Conservation (phyloP, 169 alveolate genomes). For the Plasmodium falciparum region DNA sequence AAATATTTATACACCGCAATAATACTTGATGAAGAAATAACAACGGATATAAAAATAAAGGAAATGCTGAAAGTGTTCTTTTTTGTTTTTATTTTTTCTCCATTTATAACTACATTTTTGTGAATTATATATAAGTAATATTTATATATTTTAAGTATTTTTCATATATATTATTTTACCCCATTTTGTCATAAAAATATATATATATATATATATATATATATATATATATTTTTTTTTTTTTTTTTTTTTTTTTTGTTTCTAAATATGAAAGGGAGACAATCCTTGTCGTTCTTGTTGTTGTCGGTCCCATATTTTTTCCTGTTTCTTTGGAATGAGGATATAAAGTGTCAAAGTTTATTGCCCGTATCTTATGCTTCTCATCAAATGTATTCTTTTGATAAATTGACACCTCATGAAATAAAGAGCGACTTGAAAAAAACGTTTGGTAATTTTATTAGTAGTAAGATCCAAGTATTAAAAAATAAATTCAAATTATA, state of each 20-base stretch:
- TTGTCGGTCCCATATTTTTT: conserved; percentile 2
- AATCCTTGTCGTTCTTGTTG: background rate
- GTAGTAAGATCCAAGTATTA: conserved; percentile 33
- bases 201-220: background rate
- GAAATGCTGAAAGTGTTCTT: background rate
- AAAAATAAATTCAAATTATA: conserved; percentile 19
- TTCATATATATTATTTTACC: too few species aligned
- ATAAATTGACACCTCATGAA: conserved; percentile 44
- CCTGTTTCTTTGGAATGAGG: background rate
- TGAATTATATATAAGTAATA: background rate
- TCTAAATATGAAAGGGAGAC: background rate
- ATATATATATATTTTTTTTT: too few species aligned
- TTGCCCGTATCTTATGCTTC: conserved; percentile 64
- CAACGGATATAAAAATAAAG: too few species aligned
- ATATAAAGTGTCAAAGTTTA: conserved; percentile 39
- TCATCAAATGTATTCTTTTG: conserved; percentile 46
- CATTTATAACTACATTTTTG: background rate
- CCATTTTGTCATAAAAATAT: too few species aligned
- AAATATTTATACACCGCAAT: too few species aligned
- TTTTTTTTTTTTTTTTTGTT: conserved; percentile 7
- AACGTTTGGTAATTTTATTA: conserved; percentile 39
- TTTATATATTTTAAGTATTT: too few species aligned
- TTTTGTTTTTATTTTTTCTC: background rate
- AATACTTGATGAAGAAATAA: too few species aligned
- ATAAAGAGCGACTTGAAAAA: conserved; percentile 44